A percentile compares a stretch with the other conserved stretches of the same genome.
phyloP scores from a whole-genome alignment of 1,139 yeast species.

The Meyerozyma athensensis region DNA sequence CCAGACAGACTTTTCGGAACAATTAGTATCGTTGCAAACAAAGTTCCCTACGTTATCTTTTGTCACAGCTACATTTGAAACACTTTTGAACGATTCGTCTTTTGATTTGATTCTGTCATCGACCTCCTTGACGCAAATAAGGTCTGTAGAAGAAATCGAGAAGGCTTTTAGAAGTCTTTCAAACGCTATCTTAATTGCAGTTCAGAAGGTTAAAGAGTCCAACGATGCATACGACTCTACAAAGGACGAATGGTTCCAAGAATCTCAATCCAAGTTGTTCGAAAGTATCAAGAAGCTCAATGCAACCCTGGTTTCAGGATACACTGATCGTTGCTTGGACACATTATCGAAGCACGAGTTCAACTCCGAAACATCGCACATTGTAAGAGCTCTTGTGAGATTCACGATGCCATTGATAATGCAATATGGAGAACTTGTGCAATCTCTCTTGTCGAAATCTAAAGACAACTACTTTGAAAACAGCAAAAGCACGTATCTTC shows the following conservation, averaged over 20 bases:
- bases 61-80: conserved; percentile 40
- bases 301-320: neutral
- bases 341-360: conserved; percentile 27
- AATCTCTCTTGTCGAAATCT: conserved; percentile 35
- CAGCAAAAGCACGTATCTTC: conserved; percentile 57
- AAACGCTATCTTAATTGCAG: conserved; percentile 59
- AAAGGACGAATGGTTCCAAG: conserved; percentile 46
- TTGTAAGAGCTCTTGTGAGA: conserved; percentile 41
- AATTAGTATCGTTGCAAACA: neutral
- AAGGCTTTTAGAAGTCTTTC: conserved; percentile 45
- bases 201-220: conserved; percentile 51
- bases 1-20: neutral
- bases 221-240: conserved; percentile 10
- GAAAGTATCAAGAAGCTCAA: conserved; percentile 31
- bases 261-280: conserved; percentile 42
- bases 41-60: conserved; percentile 30
- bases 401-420: conserved; percentile 56
- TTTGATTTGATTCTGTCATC: conserved; percentile 19
- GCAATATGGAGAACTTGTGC: conserved; percentile 46
- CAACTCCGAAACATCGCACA: conserved; percentile 28
- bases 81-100: conserved; percentile 29
- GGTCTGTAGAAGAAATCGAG: conserved; percentile 41
- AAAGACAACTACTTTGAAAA: conserved; percentile 46
- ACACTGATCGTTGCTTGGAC: conserved; percentile 16
- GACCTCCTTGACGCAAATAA: conserved; percentile 18